Percentiles rank a stretch among this genome's conserved stretches.
Conservation (phyloP, 306 rosid species). For the Erythrophleum fordii region DNA sequence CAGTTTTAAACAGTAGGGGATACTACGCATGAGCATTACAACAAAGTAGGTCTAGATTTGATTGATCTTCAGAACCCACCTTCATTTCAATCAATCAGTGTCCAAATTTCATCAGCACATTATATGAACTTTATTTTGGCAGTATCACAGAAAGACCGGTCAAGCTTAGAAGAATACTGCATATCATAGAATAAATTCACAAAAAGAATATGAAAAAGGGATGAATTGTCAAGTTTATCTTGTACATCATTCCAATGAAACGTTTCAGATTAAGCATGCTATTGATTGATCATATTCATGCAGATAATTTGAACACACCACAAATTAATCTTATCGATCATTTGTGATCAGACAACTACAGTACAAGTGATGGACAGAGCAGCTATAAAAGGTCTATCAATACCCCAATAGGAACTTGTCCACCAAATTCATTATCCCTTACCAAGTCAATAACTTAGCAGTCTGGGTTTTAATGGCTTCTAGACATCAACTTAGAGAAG, state of each 20-base stretch:
- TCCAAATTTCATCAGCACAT: constrained; percentile 1
- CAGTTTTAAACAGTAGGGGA: background rate
- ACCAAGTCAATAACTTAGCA: background rate
- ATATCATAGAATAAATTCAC: background rate
- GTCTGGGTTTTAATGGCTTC: background rate
- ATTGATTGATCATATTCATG: background rate
- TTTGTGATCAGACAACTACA: constrained; percentile 3
- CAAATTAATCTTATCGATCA: background rate
- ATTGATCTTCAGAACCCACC: background rate
- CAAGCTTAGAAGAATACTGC: constrained; percentile 4
- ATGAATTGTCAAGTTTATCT: background rate
- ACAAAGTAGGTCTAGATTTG: background rate
- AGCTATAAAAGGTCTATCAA: background rate
- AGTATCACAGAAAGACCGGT: background rate
- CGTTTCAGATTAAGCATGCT: constrained; percentile 5
- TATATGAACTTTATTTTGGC: background rate
- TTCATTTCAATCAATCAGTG: constrained; percentile 7
- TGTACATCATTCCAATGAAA: background rate
- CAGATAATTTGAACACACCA: background rate
- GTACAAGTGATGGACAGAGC: constrained; percentile 2
- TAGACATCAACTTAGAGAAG: background rate
- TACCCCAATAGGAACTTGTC: background rate
- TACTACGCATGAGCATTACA: constrained; percentile 6
- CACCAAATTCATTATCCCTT: background rate
- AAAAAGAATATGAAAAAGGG: background rate